Base-by-base conservation (phyloP, 768 basidiomycete species). In the Mycena alexandri region DNA sequence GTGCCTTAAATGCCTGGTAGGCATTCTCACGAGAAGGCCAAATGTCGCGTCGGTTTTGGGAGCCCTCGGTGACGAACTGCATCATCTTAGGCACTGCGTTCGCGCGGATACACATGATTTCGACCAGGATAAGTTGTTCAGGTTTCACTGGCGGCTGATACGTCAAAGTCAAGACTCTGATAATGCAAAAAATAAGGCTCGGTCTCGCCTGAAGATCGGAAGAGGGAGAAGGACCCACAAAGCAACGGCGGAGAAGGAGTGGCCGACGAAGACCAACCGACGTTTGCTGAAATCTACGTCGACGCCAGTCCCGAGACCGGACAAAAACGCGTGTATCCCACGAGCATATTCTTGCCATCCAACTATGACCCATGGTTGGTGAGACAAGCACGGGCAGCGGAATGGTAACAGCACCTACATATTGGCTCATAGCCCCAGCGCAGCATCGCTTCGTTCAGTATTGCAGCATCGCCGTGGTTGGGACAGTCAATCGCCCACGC, bases 21-120 rank as follows among this genome's bases (percentile, higher is more conserved):
- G 87, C 88, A 34, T 84, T 85, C 63, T 84, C 84, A 14, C 71
- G 78, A n/a, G 82, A 84, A 0, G 83, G 73, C 88, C 87, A 89
- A 8, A 81, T 79, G 71, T 88, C 87, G 5, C 85, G 76, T 12
- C 87, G 80, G 44, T 77, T 81, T 41, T 66, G 56, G 1, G 83
- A 79, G 7, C 80, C 82, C 6, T 51, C 62, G 4, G 63, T 68
- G 9, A 83, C 76, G 64, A 76, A 73, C 17, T 72, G 22, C 16
- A 61, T 53, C 1, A 75, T 58, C n/a, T 34, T 58, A 7, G 17
- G 58, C 0, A 44, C 61, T 53, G 71, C 75, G 10, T 68, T 59
- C 21, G 38, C 50, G 17, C 50, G 53, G 75, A 80, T 73, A 2
- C 81, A 74, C 84, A 86, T 85, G 3, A 82, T 77, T 44, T 88